A percentile compares a stretch with the other conserved stretches of the same genome.
phyloP scores from a whole-genome alignment of 1,284 basidiomycete genomes.

The Marasmius tenuissimus region DNA sequence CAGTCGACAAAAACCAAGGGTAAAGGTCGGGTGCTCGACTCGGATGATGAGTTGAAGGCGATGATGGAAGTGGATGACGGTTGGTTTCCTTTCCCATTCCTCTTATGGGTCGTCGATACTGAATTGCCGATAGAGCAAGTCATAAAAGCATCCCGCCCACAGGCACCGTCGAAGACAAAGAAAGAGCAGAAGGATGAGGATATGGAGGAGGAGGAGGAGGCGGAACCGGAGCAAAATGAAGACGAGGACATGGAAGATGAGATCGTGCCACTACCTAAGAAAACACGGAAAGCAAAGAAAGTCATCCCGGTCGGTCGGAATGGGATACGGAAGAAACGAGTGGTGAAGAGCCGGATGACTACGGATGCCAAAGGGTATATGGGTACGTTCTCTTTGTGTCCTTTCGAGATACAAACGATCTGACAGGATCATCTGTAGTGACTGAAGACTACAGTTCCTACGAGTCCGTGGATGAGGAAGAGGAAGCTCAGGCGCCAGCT shows the following conservation, averaged over 20 bases:
- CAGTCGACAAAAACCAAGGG: slow-evolving; percentile 24
- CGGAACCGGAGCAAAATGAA: slow-evolving; percentile 20
- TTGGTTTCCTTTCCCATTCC: slow-evolving; percentile 25
- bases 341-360: slow-evolving; percentile 55
- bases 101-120: slow-evolving; percentile 1
- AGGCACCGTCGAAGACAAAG: slow-evolving; percentile 17
- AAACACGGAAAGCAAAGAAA: slow-evolving; percentile 60
- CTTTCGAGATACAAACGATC: neutral
- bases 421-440: slow-evolving; percentile 40
- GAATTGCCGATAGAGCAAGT: slow-evolving; percentile 40
- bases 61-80: slow-evolving; percentile 81
- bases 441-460: slow-evolving; percentile 78
- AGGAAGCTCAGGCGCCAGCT: slow-evolving; percentile 30
- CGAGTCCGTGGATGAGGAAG: slow-evolving; percentile 73
- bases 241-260: slow-evolving; percentile 37
- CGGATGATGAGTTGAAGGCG: slow-evolving; percentile 49
- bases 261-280: slow-evolving; percentile 38
- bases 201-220: slow-evolving; percentile 20
- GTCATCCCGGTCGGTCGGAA: slow-evolving; percentile 66
- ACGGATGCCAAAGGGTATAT: slow-evolving; percentile 71
- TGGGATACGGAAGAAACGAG: slow-evolving; percentile 68
- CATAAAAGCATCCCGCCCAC: slow-evolving; percentile 36
- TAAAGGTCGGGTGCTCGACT: slow-evolving; percentile 32
- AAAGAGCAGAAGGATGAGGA: slow-evolving; percentile 27
- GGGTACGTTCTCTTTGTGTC: slow-evolving; percentile 40